These are phyloP conservation scores for button mushroom (Agaricus bisporus) DNA, from an alignment of 768 basidiomycete genomes.

Conservation along the genomic window DNA sequence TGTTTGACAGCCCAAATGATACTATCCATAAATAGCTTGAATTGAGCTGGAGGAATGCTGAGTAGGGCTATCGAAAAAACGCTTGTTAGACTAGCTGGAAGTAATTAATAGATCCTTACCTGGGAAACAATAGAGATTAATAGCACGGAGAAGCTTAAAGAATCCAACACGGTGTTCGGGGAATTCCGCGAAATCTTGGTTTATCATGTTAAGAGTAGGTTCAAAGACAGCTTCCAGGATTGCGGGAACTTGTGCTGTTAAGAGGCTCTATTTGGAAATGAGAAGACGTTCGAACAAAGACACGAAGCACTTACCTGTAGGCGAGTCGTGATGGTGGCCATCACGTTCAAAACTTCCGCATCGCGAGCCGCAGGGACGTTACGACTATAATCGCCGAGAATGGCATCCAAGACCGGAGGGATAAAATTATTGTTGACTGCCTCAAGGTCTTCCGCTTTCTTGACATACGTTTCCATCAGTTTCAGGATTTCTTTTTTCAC, in stretches of 20 bases:
- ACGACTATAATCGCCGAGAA: conserved; percentile 94
- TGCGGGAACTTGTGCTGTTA: conserved; percentile 91
- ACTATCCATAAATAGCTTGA: conserved; percentile 97
- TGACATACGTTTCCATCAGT: conserved; percentile 96
- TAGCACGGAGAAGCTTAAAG: conserved; percentile 90
- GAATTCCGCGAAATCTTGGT: conserved; percentile 98
- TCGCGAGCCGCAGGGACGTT: conserved; percentile 93
- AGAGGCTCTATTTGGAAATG: conserved; percentile 48
- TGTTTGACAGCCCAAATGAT: conserved; percentile 99
- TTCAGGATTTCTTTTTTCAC: conserved; percentile 99
- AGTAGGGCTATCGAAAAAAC: conserved; percentile 54
- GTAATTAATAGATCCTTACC: conserved; percentile 41
- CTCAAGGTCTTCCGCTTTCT: conserved; percentile 95
- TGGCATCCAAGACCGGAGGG: conserved; percentile 92
- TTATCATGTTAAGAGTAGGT: conserved; percentile 96
- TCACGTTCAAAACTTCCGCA: conserved; percentile 95
- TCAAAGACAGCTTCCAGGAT: conserved; percentile 97
- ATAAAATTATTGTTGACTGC: conserved; percentile 89
- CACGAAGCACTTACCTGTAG: conserved; percentile 63
- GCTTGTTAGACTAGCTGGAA: conserved; percentile 6
- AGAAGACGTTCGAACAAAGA: conserved; percentile 4
- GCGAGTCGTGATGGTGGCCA: conserved; percentile 87
- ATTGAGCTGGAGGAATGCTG: conserved; percentile 82
- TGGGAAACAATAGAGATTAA: conserved; percentile 93
- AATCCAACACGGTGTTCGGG: conserved; percentile 97